These are phyloP conservation scores for Mortierella sp. DNA, from an alignment of 371 early-diverging fungal genomes.

Conservation along the genomic window DNA sequence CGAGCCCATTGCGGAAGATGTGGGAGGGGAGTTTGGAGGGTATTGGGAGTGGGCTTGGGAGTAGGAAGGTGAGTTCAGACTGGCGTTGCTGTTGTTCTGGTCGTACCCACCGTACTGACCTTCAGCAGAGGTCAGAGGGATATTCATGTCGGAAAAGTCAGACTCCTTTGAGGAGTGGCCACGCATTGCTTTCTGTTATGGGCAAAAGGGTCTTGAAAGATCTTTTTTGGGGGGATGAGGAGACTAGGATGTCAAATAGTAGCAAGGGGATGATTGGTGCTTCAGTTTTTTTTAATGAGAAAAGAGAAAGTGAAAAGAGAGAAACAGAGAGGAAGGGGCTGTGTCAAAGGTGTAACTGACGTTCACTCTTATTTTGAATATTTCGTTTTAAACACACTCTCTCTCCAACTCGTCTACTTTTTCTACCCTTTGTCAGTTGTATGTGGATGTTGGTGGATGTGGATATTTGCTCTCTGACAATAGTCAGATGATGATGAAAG, in stretches of 20 bases:
- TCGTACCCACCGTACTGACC: conserved; percentile 39
- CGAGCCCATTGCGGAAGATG: conserved; percentile 8
- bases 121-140: conserved; percentile 52
- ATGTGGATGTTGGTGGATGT: background rate
- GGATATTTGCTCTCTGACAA: background rate
- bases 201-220: background rate
- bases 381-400: background rate
- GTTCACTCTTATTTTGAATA: background rate
- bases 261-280: conserved; percentile 6
- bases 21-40: conserved; percentile 40
- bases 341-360: background rate
- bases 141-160: conserved; percentile 57
- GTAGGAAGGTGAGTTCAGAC: conserved; percentile 9
- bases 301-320: background rate
- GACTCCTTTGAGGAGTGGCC: conserved; percentile 55
- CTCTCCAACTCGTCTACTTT: background rate
- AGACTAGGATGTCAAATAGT: conserved; percentile 10
- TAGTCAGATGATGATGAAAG: background rate
- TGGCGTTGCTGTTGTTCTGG: conserved; percentile 18
- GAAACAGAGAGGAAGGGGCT: background rate
- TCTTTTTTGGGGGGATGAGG: conserved; percentile 9
- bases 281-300: conserved; percentile 1
- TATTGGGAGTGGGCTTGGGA: conserved; percentile 21
- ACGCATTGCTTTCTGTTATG: conserved; percentile 25
- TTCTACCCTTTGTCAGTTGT: background rate